phyloP scores from a whole-genome alignment of 257 asterid genomes.

The Verbena officinalis region DNA sequence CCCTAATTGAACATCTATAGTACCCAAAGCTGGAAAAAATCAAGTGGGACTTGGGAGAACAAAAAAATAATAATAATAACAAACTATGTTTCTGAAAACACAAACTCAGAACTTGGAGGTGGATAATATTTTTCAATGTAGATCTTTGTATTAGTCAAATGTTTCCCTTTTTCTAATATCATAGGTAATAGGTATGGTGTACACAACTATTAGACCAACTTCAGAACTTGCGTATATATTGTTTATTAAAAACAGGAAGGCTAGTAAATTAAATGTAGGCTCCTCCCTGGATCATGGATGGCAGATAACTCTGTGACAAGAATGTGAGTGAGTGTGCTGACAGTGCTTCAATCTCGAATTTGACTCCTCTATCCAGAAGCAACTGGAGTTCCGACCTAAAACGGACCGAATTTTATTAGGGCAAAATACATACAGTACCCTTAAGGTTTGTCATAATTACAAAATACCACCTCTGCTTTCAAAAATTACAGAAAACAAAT shows the following conservation, averaged over 20 bases:
- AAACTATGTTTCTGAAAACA: too few species aligned
- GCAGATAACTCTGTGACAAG: slow-evolving; percentile 74
- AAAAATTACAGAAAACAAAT: too few species aligned
- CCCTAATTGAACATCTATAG: too few species aligned
- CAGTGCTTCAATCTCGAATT: slow-evolving; percentile 92
- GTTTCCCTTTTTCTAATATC: too few species aligned
- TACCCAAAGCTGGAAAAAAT: too few species aligned
- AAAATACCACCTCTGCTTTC: too few species aligned
- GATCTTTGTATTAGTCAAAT: neutral
- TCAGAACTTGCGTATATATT: neutral
- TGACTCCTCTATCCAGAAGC: slow-evolving; percentile 73
- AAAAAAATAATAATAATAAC: too few species aligned
- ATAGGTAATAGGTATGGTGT: neutral
- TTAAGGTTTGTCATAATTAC: too few species aligned
- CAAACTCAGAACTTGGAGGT: too few species aligned
- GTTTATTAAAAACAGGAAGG: slow-evolving; percentile 9
- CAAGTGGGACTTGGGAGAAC: too few species aligned
- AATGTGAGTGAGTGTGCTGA: slow-evolving; percentile 73
- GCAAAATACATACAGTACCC: too few species aligned
- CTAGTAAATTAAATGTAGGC: slow-evolving; percentile 44
- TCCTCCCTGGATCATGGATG: slow-evolving; percentile 65
- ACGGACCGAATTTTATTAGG: slow-evolving; percentile 13
- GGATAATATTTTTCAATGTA: neutral
- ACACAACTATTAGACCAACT: slow-evolving; percentile 7
- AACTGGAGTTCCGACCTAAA: slow-evolving; percentile 75